Percentiles rank a stretch among this genome's conserved stretches.
Conservation (phyloP, 2,329 filamentous ascomycete genomes). For the Cladobotryum protrusum region DNA sequence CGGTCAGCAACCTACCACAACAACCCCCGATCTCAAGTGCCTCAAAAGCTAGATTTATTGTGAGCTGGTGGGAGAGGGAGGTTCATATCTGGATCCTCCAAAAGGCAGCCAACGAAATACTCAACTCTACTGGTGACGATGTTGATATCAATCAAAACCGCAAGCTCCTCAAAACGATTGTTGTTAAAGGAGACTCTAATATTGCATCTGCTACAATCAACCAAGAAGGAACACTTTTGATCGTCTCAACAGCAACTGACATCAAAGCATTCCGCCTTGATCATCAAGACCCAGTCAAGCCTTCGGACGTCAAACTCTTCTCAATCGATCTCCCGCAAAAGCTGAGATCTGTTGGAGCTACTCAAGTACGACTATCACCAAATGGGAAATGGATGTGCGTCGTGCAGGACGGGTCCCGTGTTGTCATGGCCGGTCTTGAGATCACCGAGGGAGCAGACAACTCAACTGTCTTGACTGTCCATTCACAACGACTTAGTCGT, state of each 20-base stretch:
- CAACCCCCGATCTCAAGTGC: slow-evolving; percentile 67
- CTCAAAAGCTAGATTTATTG: slow-evolving; percentile 64
- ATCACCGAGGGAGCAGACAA: slow-evolving; percentile 12
- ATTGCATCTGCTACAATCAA: slow-evolving; percentile 72
- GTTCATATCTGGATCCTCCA: slow-evolving; percentile 70
- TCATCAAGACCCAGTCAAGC: slow-evolving; percentile 41
- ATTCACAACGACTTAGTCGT: slow-evolving; percentile 44
- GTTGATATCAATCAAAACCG: slow-evolving; percentile 47
- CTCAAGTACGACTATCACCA: slow-evolving; percentile 62
- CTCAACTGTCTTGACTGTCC: slow-evolving; percentile 21
- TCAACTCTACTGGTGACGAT: slow-evolving; percentile 32
- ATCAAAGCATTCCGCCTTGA: slow-evolving; percentile 72
- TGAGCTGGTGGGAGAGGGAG: slow-evolving; percentile 90
- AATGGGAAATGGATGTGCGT: slow-evolving; percentile 64
- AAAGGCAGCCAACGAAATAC: slow-evolving; percentile 40
- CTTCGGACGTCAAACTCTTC: slow-evolving; percentile 60
- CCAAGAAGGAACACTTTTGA: slow-evolving; percentile 63
- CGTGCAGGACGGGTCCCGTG: slow-evolving; percentile 54
- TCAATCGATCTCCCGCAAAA: slow-evolving; percentile 59
- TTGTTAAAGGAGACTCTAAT: slow-evolving; percentile 70
- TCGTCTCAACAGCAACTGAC: slow-evolving; percentile 67
- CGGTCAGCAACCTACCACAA: slow-evolving; percentile 79
- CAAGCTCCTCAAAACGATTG: slow-evolving; percentile 63
- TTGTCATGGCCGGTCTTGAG: slow-evolving; percentile 39
- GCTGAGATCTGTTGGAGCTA: slow-evolving; percentile 58